Conservation (phyloP, 2,329 filamentous ascomycete genomes). For the Pseudocercospora musae region DNA sequence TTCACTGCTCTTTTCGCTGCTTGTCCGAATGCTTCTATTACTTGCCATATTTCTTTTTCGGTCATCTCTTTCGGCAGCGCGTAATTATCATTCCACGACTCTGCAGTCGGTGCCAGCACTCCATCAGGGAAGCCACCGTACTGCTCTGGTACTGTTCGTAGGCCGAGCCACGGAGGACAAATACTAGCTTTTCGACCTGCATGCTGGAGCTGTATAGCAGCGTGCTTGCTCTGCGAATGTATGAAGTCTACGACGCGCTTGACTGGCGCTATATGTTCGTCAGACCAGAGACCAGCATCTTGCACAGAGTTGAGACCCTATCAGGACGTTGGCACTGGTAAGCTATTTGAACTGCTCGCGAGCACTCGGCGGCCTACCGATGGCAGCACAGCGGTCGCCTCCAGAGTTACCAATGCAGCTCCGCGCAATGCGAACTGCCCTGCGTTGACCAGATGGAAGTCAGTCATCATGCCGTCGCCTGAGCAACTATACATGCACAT, state of each 20-base stretch:
- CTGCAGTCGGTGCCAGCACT: not conserved
- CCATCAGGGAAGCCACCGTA: not conserved
- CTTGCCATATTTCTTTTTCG: constrained; percentile 43
- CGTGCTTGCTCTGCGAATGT: not conserved
- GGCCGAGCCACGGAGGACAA: not conserved
- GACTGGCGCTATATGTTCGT: not conserved
- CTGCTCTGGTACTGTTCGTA: not conserved
- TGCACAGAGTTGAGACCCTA: not conserved
- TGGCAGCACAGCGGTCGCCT: not conserved
- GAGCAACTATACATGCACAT: constrained; percentile 11
- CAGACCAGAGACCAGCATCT: not conserved
- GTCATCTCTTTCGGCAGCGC: constrained; percentile 32
- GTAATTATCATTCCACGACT: not conserved
- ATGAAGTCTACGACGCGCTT: not conserved
- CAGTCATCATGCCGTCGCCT: constrained; percentile 8
- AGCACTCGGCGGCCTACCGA: not conserved
- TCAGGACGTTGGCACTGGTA: not conserved
- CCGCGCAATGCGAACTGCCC: not conserved
- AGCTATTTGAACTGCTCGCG: not conserved
- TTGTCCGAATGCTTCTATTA: constrained; percentile 39
- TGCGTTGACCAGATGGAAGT: constrained; percentile 6
- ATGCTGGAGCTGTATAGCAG: not conserved
- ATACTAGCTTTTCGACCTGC: not conserved
- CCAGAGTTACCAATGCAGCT: not conserved
- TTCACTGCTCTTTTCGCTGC: constrained; percentile 53